Evolutionary conservation across 257 asterid species (phyloP).

Genomic region (Fraxinus excelsior): DNA sequence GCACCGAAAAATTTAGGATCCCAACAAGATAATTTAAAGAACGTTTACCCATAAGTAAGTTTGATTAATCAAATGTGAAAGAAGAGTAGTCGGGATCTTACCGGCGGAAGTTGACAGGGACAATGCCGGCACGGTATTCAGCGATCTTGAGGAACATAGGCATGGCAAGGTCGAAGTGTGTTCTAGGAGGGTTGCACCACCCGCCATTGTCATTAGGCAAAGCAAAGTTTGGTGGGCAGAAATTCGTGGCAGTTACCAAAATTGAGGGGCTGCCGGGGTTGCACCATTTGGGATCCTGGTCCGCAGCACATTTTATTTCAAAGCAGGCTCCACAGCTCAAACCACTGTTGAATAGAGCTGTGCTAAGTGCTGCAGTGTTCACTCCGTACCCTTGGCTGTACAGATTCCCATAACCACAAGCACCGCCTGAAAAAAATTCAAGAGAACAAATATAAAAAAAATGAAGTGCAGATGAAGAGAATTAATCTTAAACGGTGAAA

Average conservation of each 20-base stretch:
- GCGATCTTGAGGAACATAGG: slow-evolving; percentile 60
- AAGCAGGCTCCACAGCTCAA: slow-evolving; percentile 58
- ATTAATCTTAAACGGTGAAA: too few species aligned
- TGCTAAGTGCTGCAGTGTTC: slow-evolving; percentile 50
- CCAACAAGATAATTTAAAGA: background rate
- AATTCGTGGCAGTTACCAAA: slow-evolving; percentile 46
- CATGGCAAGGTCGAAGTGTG: slow-evolving; percentile 57
- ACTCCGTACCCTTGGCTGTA: slow-evolving; percentile 62
- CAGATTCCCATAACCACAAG: slow-evolving; percentile 55
- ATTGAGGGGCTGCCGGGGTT: slow-evolving; percentile 46
- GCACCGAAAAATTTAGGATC: background rate
- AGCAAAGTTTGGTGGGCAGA: slow-evolving; percentile 54
- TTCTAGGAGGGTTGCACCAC: slow-evolving; percentile 59
- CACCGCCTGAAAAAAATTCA: slow-evolving; percentile 35
- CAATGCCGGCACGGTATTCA: slow-evolving; percentile 52
- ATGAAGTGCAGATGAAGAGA: background rate
- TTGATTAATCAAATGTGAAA: too few species aligned
- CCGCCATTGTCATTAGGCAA: slow-evolving; percentile 52
- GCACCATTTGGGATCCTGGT: slow-evolving; percentile 38
- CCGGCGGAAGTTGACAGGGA: slow-evolving; percentile 55
- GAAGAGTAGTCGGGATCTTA: background rate
- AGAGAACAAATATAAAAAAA: too few species aligned
- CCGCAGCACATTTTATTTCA: slow-evolving; percentile 34
- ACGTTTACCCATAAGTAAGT: too few species aligned
- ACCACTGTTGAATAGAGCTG: slow-evolving; percentile 49